Conservation (phyloP, 257 asterid species). For the Penstemon davidsonii region DNA sequence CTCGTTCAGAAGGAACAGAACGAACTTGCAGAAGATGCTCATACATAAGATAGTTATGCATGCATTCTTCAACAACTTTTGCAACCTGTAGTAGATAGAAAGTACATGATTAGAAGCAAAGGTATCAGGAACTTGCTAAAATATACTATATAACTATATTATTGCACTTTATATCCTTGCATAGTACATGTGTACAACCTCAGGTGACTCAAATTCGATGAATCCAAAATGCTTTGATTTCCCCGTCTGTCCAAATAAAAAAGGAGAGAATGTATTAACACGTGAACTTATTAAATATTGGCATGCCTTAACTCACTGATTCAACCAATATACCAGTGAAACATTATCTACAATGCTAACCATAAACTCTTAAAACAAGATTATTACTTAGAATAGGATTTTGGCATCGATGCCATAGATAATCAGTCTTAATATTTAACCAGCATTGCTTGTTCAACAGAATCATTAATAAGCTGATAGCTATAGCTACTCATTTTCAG, state of each 20-base stretch:
- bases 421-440: not conserved
- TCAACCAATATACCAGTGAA: not conserved
- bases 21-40: slow-evolving; percentile 87
- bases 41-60: slow-evolving; percentile 83
- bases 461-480: not conserved
- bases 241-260: slow-evolving; percentile 65
- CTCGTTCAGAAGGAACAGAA: slow-evolving; percentile 67
- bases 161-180: not conserved
- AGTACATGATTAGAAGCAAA: not conserved
- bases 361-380: not conserved
- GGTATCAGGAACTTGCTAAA: not conserved
- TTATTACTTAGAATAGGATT: not conserved
- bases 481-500: not conserved
- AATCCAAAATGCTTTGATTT: slow-evolving; percentile 93
- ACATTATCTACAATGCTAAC: not conserved
- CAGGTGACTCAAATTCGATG: slow-evolving; percentile 86
- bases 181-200: slow-evolving; percentile 48
- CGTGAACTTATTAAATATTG: not conserved
- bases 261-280: slow-evolving; percentile 19
- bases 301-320: not conserved
- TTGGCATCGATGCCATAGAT: not conserved
- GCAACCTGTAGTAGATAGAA: slow-evolving; percentile 64
- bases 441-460: not conserved
- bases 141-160: not conserved
- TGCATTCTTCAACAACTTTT: slow-evolving; percentile 80